A percentile compares a stretch with the other conserved stretches of the same genome.
Evolutionary conservation across 768 basidiomycete genomes (phyloP).

Genomic region (Saitozyma sp.): DNA sequence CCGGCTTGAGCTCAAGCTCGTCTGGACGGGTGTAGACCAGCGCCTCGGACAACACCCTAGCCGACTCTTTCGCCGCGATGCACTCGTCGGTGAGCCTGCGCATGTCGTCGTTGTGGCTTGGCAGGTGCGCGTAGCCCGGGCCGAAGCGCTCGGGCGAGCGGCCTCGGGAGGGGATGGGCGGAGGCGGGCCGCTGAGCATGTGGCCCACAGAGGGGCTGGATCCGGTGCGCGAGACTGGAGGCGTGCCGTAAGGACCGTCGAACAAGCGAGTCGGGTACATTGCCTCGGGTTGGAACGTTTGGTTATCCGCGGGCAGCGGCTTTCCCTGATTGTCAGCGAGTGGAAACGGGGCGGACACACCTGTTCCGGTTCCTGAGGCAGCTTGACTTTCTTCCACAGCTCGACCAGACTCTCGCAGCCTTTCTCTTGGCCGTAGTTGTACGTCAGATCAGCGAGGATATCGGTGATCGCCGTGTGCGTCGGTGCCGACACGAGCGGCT

Average conservation of each 20-base stretch:
- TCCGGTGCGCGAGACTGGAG: neutral
- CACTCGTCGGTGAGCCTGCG: conserved; percentile 80
- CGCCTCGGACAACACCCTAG: conserved; percentile 69
- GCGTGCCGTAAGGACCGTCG: conserved; percentile 11
- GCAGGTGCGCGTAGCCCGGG: conserved; percentile 58
- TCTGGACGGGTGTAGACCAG: conserved; percentile 70
- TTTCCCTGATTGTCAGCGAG: conserved; percentile 33
- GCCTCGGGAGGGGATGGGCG: conserved; percentile 12
- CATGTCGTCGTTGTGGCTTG: conserved; percentile 75
- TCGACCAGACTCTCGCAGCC: conserved; percentile 63
- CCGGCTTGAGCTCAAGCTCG: conserved; percentile 62
- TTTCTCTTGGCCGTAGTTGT: conserved; percentile 58
- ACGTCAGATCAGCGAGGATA: conserved; percentile 79
- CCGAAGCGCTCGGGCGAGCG: conserved; percentile 28
- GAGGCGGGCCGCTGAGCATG: neutral
- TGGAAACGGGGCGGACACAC: conserved; percentile 53
- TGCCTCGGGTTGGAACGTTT: conserved; percentile 57
- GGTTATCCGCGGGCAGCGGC: conserved; percentile 42
- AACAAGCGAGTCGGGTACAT: conserved; percentile 60
- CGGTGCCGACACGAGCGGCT: conserved; percentile 28
- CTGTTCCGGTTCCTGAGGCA: conserved; percentile 75
- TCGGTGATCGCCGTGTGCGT: conserved; percentile 60
- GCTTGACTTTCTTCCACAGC: conserved; percentile 79
- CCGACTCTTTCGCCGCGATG: conserved; percentile 78
- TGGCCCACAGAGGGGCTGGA: neutral